These are phyloP conservation scores for Macrocybe gigantea DNA, from an alignment of 768 basidiomycete genomes.

Conservation along the genomic window DNA sequence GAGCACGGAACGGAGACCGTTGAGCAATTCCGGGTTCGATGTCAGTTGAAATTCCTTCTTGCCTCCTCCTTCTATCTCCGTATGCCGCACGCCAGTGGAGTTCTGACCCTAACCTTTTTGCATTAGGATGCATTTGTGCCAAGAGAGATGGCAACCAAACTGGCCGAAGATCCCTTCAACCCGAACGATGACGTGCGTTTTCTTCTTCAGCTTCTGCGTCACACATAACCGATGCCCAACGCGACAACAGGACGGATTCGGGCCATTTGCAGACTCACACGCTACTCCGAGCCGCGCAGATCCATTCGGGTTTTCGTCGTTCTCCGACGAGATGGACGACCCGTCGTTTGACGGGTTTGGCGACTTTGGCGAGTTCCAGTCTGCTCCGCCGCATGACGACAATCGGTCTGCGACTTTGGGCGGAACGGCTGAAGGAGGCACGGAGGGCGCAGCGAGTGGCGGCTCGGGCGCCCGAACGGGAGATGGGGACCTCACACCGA, in stretches of 20 bases:
- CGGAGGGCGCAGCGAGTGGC: slow-evolving; percentile 76
- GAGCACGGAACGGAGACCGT: slow-evolving; percentile 32
- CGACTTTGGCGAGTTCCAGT: slow-evolving; percentile 77
- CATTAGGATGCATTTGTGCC: slow-evolving; percentile 50
- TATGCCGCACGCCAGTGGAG: not conserved
- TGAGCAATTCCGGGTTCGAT: slow-evolving; percentile 39
- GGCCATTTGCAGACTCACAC: slow-evolving; percentile 71
- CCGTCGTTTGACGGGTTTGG: slow-evolving; percentile 71
- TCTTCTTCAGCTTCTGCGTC: not conserved
- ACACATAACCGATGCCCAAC: slow-evolving; percentile 1
- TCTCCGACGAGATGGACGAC: slow-evolving; percentile 61
- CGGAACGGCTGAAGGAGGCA: slow-evolving; percentile 50
- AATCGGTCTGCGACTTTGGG: not conserved
- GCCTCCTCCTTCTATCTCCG: not conserved
- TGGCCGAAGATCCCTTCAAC: slow-evolving; percentile 46
- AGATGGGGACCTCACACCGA: slow-evolving; percentile 48
- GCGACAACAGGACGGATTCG: slow-evolving; percentile 55
- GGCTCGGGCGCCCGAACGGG: slow-evolving; percentile 18
- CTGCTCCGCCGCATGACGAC: not conserved
- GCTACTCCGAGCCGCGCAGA: slow-evolving; percentile 33
- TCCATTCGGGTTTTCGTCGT: slow-evolving; percentile 54
- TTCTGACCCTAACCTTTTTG: not conserved
- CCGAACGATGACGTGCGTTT: slow-evolving; percentile 45
- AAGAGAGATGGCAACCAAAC: slow-evolving; percentile 22
- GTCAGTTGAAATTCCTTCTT: slow-evolving; percentile 29